Percentiles rank a stretch among this genome's conserved stretches.
Evolutionary conservation across 352 stramenopile species (phyloP).

Genomic region (Thalassiosira sp.): DNA sequence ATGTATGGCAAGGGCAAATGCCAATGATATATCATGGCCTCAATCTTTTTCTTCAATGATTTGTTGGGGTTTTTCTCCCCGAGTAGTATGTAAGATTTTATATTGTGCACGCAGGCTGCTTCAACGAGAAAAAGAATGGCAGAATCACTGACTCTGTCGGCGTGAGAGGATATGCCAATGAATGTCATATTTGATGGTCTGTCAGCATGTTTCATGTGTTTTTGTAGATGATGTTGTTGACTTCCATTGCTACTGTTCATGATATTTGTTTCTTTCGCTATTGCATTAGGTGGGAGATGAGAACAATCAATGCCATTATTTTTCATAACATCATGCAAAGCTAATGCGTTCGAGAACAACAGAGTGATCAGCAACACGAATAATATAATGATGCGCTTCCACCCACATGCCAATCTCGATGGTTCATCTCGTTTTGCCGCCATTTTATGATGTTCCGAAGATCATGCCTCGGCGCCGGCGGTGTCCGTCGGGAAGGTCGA

Average conservation of each 20-base stretch:
- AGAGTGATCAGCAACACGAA: neutral
- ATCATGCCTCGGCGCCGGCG: too few relatives aligned
- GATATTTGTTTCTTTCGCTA: neutral
- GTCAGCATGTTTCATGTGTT: too few relatives aligned
- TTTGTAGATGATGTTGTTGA: neutral
- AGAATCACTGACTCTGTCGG: constrained; percentile 6
- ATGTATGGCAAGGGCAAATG: constrained; percentile 7
- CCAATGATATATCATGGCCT: neutral
- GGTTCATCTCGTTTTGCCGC: neutral
- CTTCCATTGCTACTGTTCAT: neutral
- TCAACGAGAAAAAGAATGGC: constrained; percentile 9
- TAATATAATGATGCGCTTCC: neutral
- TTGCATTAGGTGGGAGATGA: neutral
- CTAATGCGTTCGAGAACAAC: neutral
- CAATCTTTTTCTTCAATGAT: constrained; percentile 9
- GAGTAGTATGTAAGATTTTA: constrained; percentile 12
- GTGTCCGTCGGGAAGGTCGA: too few relatives aligned
- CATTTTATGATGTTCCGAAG: too few relatives aligned
- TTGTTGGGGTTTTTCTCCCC: neutral
- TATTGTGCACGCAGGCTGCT: constrained; percentile 2
- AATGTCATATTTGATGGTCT: constrained; percentile 5
- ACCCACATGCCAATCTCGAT: neutral
- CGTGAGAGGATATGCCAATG: constrained; percentile 8
- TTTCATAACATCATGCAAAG: neutral
- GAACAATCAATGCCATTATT: neutral